Conservation (phyloP, 2,329 filamentous ascomycete species). For the Alternaria rosae region DNA sequence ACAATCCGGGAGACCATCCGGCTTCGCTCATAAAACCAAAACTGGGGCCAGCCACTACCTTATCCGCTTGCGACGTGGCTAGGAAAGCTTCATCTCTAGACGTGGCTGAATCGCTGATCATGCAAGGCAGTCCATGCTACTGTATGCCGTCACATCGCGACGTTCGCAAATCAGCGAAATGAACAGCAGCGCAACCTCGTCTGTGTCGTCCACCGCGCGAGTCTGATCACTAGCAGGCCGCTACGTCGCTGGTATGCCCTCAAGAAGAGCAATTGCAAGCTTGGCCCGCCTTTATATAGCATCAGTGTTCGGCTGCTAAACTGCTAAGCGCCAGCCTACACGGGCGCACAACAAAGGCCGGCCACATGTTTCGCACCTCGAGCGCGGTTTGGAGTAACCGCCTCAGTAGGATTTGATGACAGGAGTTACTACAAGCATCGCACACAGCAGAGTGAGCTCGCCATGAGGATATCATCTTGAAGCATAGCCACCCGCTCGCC, state of each 20-base stretch:
- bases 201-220: not conserved
- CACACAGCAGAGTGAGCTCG: conserved; percentile 8
- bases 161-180: not conserved
- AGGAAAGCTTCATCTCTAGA: conserved; percentile 13
- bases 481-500: conserved; percentile 38
- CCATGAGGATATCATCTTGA: conserved; percentile 16
- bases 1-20: conserved; percentile 17
- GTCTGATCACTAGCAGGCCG: conserved; percentile 4
- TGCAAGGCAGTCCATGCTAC: conserved; percentile 1
- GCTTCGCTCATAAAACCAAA: conserved; percentile 9
- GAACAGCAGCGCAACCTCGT: not conserved
- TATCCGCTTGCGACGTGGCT: conserved; percentile 16
- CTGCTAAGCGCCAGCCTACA: conserved; percentile 41
- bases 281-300: conserved; percentile 40
- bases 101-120: conserved; percentile 23
- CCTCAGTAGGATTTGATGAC: conserved; percentile 2
- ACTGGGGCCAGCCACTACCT: conserved; percentile 15
- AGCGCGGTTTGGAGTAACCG: conserved; percentile 1
- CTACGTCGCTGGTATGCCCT: conserved; percentile 10
- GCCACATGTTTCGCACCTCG: conserved; percentile 13
- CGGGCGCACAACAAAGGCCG: conserved; percentile 19
- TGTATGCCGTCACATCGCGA: conserved; percentile 2
- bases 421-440: conserved; percentile 6
- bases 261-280: conserved; percentile 19
- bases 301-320: conserved; percentile 29